Evolutionary conservation across 225 moss, liverwort and hornwort species (phyloP).

Genomic region (Sphagnum tenellum): DNA sequence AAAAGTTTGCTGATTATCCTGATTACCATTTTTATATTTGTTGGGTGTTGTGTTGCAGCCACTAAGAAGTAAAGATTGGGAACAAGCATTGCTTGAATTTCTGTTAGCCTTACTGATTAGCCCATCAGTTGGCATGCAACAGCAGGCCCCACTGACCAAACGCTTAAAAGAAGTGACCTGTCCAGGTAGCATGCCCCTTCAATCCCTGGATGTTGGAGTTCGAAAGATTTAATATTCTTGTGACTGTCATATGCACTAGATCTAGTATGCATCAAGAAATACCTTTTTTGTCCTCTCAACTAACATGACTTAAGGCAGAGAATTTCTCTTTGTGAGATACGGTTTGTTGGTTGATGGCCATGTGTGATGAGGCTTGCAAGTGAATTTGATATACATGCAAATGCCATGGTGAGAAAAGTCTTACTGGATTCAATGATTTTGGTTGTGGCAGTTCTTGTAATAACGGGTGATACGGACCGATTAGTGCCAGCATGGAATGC

Average conservation of each 20-base stretch:
- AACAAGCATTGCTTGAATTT: conserved; percentile 79
- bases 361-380: not conserved
- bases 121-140: conserved; percentile 24
- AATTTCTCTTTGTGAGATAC: not conserved
- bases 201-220: too few relatives aligned
- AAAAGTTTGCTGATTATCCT: not conserved
- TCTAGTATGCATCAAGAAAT: not conserved
- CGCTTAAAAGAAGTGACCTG: conserved; percentile 43
- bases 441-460: conserved; percentile 34
- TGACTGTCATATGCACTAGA: not conserved
- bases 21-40: not conserved
- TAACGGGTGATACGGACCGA: conserved; percentile 71
- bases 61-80: conserved; percentile 86
- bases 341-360: not conserved
- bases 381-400: too few relatives aligned
- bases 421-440: not conserved
- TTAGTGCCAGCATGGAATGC: conserved; percentile 86
- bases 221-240: not conserved
- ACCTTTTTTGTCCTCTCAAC: not conserved
- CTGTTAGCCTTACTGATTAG: conserved; percentile 49
- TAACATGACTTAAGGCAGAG: not conserved
- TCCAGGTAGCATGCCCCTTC: conserved; percentile 27
- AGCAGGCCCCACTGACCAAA: conserved; percentile 24
- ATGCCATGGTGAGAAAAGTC: too few relatives aligned
- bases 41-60: conserved; percentile 58